These are phyloP conservation scores for Filobasidium uniguttulatum DNA, from an alignment of 1,284 basidiomycete species.

Conservation along the genomic window DNA sequence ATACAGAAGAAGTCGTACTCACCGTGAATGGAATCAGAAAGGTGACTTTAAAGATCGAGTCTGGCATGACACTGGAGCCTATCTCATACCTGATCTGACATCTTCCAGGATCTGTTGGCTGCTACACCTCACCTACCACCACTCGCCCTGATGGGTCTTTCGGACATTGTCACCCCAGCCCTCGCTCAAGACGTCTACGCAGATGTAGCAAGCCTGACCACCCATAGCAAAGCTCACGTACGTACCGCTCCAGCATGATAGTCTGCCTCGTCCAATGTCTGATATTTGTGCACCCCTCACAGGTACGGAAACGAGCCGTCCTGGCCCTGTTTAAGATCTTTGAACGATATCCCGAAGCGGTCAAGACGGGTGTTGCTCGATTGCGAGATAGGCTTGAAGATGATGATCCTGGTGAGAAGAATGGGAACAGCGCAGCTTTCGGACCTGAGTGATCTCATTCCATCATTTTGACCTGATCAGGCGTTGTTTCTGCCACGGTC, in stretches of 20 bases:
- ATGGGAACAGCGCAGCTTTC: neutral
- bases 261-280: neutral
- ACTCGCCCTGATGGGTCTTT: conserved; percentile 70
- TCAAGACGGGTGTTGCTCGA: conserved; percentile 51
- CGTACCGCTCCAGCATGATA: conserved; percentile 1
- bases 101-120: conserved; percentile 62
- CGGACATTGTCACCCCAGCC: conserved; percentile 76
- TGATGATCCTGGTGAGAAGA: conserved; percentile 52
- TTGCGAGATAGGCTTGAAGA: conserved; percentile 79
- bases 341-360: conserved; percentile 62
- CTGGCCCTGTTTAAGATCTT: conserved; percentile 66
- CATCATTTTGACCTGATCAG: conserved; percentile 39
- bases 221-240: conserved; percentile 64
- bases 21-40: conserved; percentile 98
- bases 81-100: neutral
- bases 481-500: conserved; percentile 81
- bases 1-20: conserved; percentile 93
- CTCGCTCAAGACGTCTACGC: conserved; percentile 75
- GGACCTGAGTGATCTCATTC: neutral
- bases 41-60: conserved; percentile 39
- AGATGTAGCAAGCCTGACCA: conserved; percentile 77
- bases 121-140: conserved; percentile 57
- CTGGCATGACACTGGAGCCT: neutral
- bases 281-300: neutral
- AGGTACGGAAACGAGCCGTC: conserved; percentile 75